Base-by-base conservation (phyloP, 2,329 filamentous ascomycete genomes). In the Ascochyta lentis region DNA sequence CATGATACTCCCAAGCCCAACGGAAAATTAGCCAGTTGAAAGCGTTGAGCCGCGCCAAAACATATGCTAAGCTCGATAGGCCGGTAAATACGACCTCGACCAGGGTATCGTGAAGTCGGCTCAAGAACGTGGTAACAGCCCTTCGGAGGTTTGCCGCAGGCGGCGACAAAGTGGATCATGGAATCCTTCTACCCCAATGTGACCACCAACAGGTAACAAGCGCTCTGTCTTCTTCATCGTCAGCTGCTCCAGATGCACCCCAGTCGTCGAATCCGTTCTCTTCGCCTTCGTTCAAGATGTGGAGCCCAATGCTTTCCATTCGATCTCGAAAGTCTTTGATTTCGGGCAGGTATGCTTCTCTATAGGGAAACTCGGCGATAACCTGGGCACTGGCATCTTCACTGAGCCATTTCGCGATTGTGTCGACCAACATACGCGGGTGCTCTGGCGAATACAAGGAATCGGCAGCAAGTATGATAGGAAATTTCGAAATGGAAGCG, bases 391-490 rank as follows among this genome's bases (percentile, higher is more conserved):
- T 78, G 0, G 73, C 52, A 3, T 79, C 80, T 13, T 79, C 76
- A 8, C 82, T 82, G 10, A 97, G 80, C 76, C 92, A 91, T 35
- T 83, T 77, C 9, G 81, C 76, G 40, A 98, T 87, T 13, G 90
- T 88, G 13, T 86, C 80, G 0, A 88, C 86, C 22, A 98, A 83
- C 67, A 95, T 84, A 3, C 74, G 77, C 0, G 94, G 92, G 69
- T 98, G 95, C 4, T 90, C 84, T 44, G 92, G 84, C 41, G 93
- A 92, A 76, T 98, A 98, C 19, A 99, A 79, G 0, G 91, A 85
- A 74, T 99, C 95, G 3, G 94, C 92, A 2, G 87, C 91, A 3
- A 99, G 81, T 39, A 98, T 86, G 50, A 96, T 78, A 12, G 74
- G 70, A 60, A 81, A 81, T 15, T 65, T 72, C 6, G 43, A 48